phyloP scores from a whole-genome alignment of 352 stramenopile genomes.

The Ochromonadaceae sp. region DNA sequence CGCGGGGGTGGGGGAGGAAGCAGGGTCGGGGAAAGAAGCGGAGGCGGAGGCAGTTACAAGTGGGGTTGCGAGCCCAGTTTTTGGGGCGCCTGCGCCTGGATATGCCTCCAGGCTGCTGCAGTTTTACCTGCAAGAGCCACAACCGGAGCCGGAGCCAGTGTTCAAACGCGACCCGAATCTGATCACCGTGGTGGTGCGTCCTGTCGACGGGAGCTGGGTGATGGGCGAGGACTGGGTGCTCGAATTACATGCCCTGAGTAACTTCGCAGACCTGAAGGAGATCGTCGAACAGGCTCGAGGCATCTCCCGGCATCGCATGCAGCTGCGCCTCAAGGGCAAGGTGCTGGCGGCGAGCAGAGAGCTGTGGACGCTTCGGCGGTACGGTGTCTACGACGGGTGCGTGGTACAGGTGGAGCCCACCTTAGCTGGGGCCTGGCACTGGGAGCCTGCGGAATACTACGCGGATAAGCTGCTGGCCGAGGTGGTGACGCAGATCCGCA shows the following conservation, averaged over 20 bases:
- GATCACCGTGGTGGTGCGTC: too few relatives aligned
- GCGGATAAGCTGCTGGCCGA: background rate
- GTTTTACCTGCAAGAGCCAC: too few relatives aligned
- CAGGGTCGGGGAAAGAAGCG: too few relatives aligned
- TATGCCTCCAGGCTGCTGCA: too few relatives aligned
- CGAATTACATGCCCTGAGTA: background rate
- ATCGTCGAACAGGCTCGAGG: constrained; percentile 9
- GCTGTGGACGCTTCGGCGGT: constrained; percentile 1
- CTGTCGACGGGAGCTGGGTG: too few relatives aligned
- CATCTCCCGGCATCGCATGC: background rate
- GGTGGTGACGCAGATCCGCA: background rate
- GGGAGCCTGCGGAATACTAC: background rate
- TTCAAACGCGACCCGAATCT: too few relatives aligned
- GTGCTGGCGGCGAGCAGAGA: background rate
- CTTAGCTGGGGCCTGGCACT: background rate
- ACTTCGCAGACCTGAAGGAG: background rate
- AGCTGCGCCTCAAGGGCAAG: background rate
- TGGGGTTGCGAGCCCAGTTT: too few relatives aligned
- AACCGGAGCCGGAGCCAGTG: too few relatives aligned
- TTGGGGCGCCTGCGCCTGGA: too few relatives aligned
- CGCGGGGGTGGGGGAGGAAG: too few relatives aligned
- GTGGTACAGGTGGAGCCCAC: constrained; percentile 4
- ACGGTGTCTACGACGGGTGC: background rate
- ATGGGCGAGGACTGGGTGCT: background rate
- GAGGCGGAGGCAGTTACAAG: too few relatives aligned